Evolutionary conservation across 1,284 basidiomycete genomes (phyloP).

Genomic region (Testicularia cyperi): DNA sequence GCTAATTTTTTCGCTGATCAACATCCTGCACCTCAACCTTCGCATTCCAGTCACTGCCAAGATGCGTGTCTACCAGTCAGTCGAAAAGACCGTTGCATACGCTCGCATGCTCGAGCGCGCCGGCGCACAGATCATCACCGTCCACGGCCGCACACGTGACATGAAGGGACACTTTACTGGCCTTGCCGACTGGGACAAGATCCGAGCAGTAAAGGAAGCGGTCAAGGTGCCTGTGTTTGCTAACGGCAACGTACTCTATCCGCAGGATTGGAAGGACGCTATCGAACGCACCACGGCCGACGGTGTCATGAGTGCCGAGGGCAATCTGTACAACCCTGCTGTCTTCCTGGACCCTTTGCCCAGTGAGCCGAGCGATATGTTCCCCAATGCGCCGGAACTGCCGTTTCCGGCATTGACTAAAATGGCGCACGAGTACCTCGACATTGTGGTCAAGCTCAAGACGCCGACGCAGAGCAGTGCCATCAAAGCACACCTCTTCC

Average conservation of each 20-base stretch:
- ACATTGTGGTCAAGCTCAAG: constrained; percentile 72
- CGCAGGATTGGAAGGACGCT: constrained; percentile 76
- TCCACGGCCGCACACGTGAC: constrained; percentile 86
- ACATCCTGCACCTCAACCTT: constrained; percentile 70
- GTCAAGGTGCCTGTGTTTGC: constrained; percentile 92
- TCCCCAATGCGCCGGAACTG: constrained; percentile 20
- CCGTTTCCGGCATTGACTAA: constrained; percentile 68
- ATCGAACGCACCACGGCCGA: constrained; percentile 80
- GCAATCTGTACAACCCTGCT: constrained; percentile 88
- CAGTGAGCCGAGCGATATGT: constrained; percentile 10
- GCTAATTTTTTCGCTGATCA: constrained; percentile 62
- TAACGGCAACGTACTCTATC: constrained; percentile 91
- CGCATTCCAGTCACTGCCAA: constrained; percentile 91
- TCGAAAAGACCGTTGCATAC: constrained; percentile 86
- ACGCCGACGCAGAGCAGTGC: constrained; percentile 75
- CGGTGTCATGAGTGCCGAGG: constrained; percentile 93
- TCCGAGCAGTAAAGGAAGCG: constrained; percentile 79
- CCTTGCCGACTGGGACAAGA: constrained; percentile 78
- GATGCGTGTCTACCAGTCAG: constrained; percentile 83
- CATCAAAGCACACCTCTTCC: constrained; percentile 90
- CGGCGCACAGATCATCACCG: constrained; percentile 91
- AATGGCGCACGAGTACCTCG: constrained; percentile 82
- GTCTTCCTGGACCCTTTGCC: constrained; percentile 65
- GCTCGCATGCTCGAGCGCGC: constrained; percentile 92
- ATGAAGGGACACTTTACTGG: constrained; percentile 80